Percentiles rank a stretch among this genome's conserved stretches.
Conservation (phyloP, 2,329 filamentous ascomycete species). For the Calonectria crousiana region DNA sequence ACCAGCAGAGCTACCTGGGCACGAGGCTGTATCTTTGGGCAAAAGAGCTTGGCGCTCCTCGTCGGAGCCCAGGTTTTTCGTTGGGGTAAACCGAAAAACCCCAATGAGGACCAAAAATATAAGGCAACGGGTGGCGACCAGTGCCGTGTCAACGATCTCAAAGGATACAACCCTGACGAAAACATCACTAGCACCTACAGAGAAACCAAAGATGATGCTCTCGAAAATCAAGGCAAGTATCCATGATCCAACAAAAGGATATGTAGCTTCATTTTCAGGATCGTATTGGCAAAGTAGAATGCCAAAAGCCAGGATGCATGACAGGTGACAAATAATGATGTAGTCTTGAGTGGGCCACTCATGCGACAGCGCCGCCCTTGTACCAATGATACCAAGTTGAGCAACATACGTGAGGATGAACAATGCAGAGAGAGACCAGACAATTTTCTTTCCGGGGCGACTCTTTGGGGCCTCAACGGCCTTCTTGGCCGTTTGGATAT, state of each 20-base stretch:
- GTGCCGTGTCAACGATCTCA: constrained; percentile 40
- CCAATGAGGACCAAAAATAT: constrained; percentile 33
- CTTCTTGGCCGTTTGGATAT: constrained; percentile 59
- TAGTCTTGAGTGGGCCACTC: constrained; percentile 60
- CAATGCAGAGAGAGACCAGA: constrained; percentile 58
- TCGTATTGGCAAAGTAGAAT: constrained; percentile 69
- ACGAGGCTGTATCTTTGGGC: constrained; percentile 43
- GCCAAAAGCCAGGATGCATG: constrained; percentile 74
- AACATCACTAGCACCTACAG: constrained; percentile 14
- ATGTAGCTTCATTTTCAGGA: constrained; percentile 65
- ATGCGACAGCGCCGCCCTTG: constrained; percentile 49
- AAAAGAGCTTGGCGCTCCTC: constrained; percentile 72
- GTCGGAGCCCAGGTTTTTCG: constrained; percentile 53
- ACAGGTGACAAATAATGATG: constrained; percentile 68
- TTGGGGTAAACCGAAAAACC: constrained; percentile 27
- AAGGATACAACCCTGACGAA: constrained; percentile 26
- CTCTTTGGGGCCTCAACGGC: constrained; percentile 25
- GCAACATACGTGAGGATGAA: constrained; percentile 60
- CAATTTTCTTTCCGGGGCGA: constrained; percentile 35
- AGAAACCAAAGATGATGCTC: constrained; percentile 54
- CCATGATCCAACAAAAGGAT: constrained; percentile 74
- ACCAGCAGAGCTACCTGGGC: constrained; percentile 37
- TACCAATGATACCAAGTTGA: constrained; percentile 58
- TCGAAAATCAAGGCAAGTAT: constrained; percentile 70
- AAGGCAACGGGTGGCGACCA: constrained; percentile 36